These are phyloP conservation scores for Phlebopus sp. DNA, from an alignment of 1,284 basidiomycete genomes.

Conservation along the genomic window DNA sequence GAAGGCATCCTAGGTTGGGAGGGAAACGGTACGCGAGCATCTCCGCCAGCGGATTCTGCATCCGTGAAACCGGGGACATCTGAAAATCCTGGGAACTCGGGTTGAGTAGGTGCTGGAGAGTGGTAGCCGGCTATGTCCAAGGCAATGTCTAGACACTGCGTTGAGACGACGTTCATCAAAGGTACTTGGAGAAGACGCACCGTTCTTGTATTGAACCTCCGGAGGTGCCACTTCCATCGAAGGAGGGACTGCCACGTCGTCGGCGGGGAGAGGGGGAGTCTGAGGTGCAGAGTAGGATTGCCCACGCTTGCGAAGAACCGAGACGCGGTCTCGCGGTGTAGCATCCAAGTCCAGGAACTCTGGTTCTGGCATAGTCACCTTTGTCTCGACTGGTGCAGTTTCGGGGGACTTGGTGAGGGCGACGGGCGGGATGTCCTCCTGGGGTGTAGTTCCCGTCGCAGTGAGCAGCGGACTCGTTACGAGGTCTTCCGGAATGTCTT, in stretches of 20 bases:
- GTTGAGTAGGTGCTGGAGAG: constrained; percentile 32
- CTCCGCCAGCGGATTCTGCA: constrained; percentile 2
- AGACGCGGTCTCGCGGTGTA: constrained; percentile 11
- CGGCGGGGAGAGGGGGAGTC: constrained; percentile 14
- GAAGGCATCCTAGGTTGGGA: constrained; percentile 17
- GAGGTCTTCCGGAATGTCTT: constrained; percentile 89
- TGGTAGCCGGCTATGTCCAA: constrained; percentile 71
- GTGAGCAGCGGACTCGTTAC: constrained; percentile 89
- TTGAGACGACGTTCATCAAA: constrained; percentile 4
- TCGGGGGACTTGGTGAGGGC: constrained; percentile 19
- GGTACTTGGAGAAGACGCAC: constrained; percentile 43
- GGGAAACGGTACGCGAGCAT: constrained; percentile 17
- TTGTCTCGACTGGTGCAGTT: constrained; percentile 19
- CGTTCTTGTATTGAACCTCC: constrained; percentile 64
- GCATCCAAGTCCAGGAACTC: constrained; percentile 32
- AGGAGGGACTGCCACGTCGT: constrained; percentile 20
- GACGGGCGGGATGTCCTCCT: constrained; percentile 27
- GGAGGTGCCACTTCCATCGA: constrained; percentile 47
- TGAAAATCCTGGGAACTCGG: constrained; percentile 2
- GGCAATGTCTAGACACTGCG: constrained; percentile 48
- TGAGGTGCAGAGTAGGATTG: constrained; percentile 30
- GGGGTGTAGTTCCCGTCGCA: constrained; percentile 48
- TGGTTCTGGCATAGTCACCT: constrained; percentile 33
- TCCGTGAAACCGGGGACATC: constrained; percentile 1
- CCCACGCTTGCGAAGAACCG: constrained; percentile 18